Conservation (phyloP, 345 rosid species). For the Trapa incisa region DNA sequence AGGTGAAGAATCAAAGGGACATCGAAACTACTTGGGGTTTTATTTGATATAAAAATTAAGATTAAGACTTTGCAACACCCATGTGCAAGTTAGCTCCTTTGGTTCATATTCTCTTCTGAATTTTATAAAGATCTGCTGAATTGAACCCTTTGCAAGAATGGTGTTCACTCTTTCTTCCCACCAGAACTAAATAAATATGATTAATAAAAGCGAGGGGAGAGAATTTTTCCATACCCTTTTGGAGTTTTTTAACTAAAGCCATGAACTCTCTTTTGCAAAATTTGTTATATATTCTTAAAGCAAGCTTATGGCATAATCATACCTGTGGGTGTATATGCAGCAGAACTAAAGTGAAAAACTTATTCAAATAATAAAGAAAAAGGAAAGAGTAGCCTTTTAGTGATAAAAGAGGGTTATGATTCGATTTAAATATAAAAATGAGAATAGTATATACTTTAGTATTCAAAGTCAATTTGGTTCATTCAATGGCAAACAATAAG, state of each 20-base stretch:
- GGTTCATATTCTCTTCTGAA: not conserved
- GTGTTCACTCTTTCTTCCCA: not conserved
- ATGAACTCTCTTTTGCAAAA: not conserved
- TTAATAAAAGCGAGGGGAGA: not conserved
- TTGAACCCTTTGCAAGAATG: not conserved
- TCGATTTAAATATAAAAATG: not conserved
- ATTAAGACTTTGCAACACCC: not conserved
- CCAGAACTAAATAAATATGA: not conserved
- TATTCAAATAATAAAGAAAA: not conserved
- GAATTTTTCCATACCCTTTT: slow-evolving; percentile 6
- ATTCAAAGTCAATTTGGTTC: not conserved
- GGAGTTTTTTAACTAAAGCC: slow-evolving; percentile 3
- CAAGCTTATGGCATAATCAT: slow-evolving; percentile 3
- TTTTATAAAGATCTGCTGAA: slow-evolving; percentile 1
- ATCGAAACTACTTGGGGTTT: not conserved
- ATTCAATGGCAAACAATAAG: slow-evolving; percentile 7
- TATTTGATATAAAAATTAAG: not conserved
- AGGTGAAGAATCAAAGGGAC: not conserved
- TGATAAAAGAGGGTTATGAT: too few relatives aligned
- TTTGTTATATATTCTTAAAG: not conserved
- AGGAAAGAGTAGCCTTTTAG: not conserved
- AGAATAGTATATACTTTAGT: not conserved
- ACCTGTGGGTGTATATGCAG: not conserved
- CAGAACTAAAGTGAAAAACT: not conserved
- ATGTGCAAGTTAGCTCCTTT: slow-evolving; percentile 1